These are phyloP conservation scores for Camillea tinctor DNA, from an alignment of 2,329 filamentous ascomycete species.

Conservation along the genomic window DNA sequence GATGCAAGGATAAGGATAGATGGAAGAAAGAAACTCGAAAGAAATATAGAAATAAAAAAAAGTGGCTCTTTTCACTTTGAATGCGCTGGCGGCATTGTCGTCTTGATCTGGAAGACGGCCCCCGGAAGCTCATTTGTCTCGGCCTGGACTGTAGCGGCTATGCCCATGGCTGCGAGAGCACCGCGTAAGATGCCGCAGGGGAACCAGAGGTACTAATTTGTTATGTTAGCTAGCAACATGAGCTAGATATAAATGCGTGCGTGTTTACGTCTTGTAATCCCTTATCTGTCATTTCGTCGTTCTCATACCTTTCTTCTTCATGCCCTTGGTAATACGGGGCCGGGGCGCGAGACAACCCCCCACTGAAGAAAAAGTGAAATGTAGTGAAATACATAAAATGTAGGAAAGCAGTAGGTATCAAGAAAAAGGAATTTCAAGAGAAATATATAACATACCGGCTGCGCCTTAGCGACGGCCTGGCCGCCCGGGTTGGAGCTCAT, in stretches of 20 bases:
- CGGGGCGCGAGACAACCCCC: constrained; percentile 1
- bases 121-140: constrained; percentile 83
- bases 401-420: constrained; percentile 3
- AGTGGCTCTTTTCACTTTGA: constrained; percentile 42
- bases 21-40: neutral
- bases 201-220: constrained; percentile 80
- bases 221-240: neutral
- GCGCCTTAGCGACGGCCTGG: constrained; percentile 71
- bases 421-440: constrained; percentile 5
- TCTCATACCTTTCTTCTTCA: no score
- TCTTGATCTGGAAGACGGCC: constrained; percentile 96
- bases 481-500: constrained; percentile 83
- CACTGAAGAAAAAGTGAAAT: constrained; percentile 13
- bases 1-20: neutral
- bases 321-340: no score
- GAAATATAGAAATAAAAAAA: neutral
- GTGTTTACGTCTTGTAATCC: no score
- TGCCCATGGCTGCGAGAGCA: constrained; percentile 87
- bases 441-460: constrained; percentile 61
- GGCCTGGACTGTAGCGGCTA: constrained; percentile 86
- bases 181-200: constrained; percentile 91
- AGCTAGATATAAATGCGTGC: neutral
- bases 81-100: constrained; percentile 48
- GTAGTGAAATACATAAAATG: neutral
- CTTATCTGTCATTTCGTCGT: no score